Percentiles rank a stretch among this genome's conserved stretches.
Conservation (phyloP, 108 stramenopile species). For the Tribonema minus region DNA sequence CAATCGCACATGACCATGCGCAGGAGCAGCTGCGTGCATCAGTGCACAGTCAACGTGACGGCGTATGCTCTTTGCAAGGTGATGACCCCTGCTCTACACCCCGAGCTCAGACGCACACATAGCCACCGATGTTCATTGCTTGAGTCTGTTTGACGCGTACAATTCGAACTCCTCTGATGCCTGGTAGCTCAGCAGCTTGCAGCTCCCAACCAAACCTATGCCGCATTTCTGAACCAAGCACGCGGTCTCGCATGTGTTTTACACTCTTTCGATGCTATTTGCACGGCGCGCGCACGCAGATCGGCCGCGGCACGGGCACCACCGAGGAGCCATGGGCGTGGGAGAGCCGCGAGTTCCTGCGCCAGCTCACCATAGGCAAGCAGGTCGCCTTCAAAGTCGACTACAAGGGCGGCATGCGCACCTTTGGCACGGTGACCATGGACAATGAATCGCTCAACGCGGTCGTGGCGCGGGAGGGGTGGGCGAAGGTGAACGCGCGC, state of each 20-base stretch:
- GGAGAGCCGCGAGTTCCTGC: constrained; percentile 60
- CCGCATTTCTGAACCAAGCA: background rate
- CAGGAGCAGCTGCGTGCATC: too few relatives aligned
- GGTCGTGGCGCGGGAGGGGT: constrained; percentile 48
- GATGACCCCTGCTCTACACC: too few relatives aligned
- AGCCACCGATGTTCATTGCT: too few relatives aligned
- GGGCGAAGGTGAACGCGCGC: constrained; percentile 50
- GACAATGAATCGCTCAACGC: constrained; percentile 38
- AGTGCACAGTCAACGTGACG: too few relatives aligned
- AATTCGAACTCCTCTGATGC: too few relatives aligned
- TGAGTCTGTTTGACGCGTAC: too few relatives aligned
- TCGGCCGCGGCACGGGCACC: constrained; percentile 33
- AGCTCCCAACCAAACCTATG: background rate
- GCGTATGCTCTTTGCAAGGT: too few relatives aligned
- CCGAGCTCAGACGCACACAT: too few relatives aligned
- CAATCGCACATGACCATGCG: too few relatives aligned
- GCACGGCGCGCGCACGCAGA: background rate
- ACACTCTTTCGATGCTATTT: background rate
- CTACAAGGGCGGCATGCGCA: constrained; percentile 49
- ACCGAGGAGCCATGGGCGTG: constrained; percentile 59
- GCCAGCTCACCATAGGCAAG: constrained; percentile 53
- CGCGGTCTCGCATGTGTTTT: background rate
- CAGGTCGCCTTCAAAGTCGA: constrained; percentile 53
- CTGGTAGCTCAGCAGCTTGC: background rate
- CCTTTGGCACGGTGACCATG: constrained; percentile 52